phyloP scores from a whole-genome alignment of 345 rosid species.

The Hirschfeldia incana region DNA sequence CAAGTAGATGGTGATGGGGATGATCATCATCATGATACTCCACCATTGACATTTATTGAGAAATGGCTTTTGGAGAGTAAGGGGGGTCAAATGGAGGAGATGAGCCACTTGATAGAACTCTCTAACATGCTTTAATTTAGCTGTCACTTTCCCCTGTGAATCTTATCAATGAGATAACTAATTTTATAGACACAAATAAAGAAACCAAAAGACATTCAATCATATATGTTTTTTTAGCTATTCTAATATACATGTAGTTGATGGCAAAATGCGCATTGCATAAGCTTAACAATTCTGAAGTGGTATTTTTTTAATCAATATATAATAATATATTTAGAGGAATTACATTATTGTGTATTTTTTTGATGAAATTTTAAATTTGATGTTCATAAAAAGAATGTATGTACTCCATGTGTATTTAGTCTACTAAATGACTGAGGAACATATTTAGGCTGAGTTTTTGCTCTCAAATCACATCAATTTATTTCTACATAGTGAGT shows the following conservation, averaged over 20 bases:
- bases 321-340: too few species aligned
- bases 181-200: slow-evolving; percentile 35
- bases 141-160: slow-evolving; percentile 1
- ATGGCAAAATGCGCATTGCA: too few species aligned
- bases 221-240: slow-evolving; percentile 9
- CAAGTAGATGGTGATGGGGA: slow-evolving; percentile 12
- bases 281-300: too few species aligned
- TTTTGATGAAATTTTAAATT: too few species aligned
- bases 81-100: slow-evolving; percentile 57
- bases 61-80: slow-evolving; percentile 87
- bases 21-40: slow-evolving; percentile 33
- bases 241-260: slow-evolving; percentile 23
- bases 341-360: too few species aligned
- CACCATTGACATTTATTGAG: slow-evolving; percentile 85
- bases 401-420: too few species aligned
- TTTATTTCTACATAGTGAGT: not conserved
- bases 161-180: slow-evolving; percentile 27
- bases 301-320: too few species aligned
- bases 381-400: too few species aligned
- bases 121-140: slow-evolving; percentile 39
- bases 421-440: too few species aligned
- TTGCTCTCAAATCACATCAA: not conserved
- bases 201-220: slow-evolving; percentile 20
- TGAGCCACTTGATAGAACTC: slow-evolving; percentile 60
- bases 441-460: too few species aligned